A percentile compares a stretch with the other conserved stretches of the same genome.
These are phyloP conservation scores for Lithocarpus polystachyus DNA, from an alignment of 306 rosid species.

Conservation along the genomic window DNA sequence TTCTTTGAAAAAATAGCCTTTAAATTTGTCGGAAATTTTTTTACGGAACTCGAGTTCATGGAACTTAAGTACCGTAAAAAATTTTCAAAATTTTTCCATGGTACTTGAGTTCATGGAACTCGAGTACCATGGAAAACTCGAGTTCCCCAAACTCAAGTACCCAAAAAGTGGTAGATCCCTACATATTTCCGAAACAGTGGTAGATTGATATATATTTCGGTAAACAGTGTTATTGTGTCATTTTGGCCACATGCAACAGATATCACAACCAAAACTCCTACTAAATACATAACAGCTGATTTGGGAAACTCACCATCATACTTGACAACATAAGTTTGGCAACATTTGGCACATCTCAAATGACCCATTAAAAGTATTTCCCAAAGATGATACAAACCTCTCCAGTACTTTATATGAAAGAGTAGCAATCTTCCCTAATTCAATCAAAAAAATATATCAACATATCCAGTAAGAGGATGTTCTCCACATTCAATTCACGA, in stretches of 20 bases:
- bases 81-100: no score
- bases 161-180: no score
- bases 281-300: slow-evolving; percentile 1
- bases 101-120: no score
- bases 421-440: slow-evolving; percentile 53
- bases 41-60: no score
- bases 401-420: slow-evolving; percentile 38
- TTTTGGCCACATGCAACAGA: slow-evolving; percentile 3
- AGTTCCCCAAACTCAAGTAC: no score
- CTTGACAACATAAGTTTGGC: slow-evolving; percentile 62
- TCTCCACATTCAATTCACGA: neutral
- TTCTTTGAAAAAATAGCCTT: no score
- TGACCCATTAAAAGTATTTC: slow-evolving; percentile 23
- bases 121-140: no score
- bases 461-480: slow-evolving; percentile 7
- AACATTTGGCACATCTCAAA: slow-evolving; percentile 21
- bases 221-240: no score
- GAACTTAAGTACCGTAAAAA: no score
- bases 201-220: no score
- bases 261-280: neutral
- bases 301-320: slow-evolving; percentile 73
- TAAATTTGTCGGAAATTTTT: no score
- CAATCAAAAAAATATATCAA: slow-evolving; percentile 19
- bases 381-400: slow-evolving; percentile 32
- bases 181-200: no score